These are phyloP conservation scores for Curvularia sp. DNA, from an alignment of 2,329 filamentous ascomycete genomes.

Conservation along the genomic window DNA sequence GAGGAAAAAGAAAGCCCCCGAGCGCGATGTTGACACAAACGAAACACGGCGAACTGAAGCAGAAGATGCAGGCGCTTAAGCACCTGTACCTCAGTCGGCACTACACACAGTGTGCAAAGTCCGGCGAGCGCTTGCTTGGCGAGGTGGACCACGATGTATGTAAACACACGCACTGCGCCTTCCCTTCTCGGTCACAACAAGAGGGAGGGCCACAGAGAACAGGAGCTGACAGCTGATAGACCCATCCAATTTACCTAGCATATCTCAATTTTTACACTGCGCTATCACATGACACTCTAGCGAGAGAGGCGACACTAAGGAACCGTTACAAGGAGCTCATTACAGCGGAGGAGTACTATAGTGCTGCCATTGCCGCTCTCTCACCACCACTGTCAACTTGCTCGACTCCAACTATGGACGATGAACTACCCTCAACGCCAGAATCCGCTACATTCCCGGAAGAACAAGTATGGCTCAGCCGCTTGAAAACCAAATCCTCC, in stretches of 20 bases:
- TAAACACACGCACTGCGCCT: background rate
- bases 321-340: conserved; percentile 43
- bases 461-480: conserved; percentile 18
- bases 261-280: conserved; percentile 51
- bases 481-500: conserved; percentile 30
- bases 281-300: conserved; percentile 48
- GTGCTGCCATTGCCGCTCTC: conserved; percentile 39
- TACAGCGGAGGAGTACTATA: conserved; percentile 47
- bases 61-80: conserved; percentile 41
- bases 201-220: no score
- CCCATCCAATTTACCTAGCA: conserved; percentile 45
- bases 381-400: conserved; percentile 11
- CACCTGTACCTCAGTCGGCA: conserved; percentile 44
- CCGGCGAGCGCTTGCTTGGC: conserved; percentile 34
- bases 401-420: conserved; percentile 22
- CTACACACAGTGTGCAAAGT: conserved; percentile 48
- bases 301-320: conserved; percentile 43
- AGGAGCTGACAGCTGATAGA: conserved; percentile 26
- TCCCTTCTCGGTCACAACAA: background rate
- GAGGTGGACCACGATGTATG: conserved; percentile 35
- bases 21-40: conserved; percentile 26
- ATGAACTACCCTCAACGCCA: conserved; percentile 29
- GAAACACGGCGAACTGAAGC: conserved; percentile 31
- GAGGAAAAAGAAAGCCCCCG: background rate
- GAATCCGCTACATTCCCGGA: conserved; percentile 28